Base-by-base conservation (phyloP, 2,329 filamentous ascomycete species). In the Calonectria leucothoes region DNA sequence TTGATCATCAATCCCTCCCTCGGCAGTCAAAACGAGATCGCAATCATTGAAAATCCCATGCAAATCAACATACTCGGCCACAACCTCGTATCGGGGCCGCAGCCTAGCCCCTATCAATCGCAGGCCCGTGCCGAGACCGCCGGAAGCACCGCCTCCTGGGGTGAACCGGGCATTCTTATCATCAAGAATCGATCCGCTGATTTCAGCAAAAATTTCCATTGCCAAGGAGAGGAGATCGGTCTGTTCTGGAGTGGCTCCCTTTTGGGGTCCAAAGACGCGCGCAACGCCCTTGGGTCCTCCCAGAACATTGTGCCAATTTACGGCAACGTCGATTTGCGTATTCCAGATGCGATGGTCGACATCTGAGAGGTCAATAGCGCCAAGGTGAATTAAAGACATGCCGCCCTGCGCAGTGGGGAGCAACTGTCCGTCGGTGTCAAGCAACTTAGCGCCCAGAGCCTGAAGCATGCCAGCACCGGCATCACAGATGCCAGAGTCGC, bases 381-480 rank as follows among this genome's bases (percentile, higher is more conserved):
- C 80, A n/a, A 89, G 77, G 0, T 80, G 74, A 14, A 78, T 67
- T 10, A 89, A 81, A 0, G 82, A 83, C 66, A 82, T 80, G 15
- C 88, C 88, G 35, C 88, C 88, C 15, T 73, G 78, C 14, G 85
- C 86, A 5, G 65, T 76, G 3, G 85, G 84, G 4, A 89, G 78
- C 31, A 82, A 77, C 5, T 77, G 63, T 2, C 85, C 86, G 29
- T 85, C 73, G 4, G 65, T 63, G 71, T 87, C 85, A 15, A 87
- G 72, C 20, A 90, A 82, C 2, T 83, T 82, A 4, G 83, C 88
- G 6, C 88, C 88, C 7, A 90, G 84, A 2, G 88, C 88, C 74
- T 90, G 88, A 11, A 89, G 85, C 88, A 90, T 89, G 17, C 88
- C 88, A 0, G 86, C 86, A 17, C 88, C 89, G 8, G 87, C 88